These are phyloP conservation scores for Bruguiera sexangula DNA, from an alignment of 345 rosid species.

Conservation along the genomic window DNA sequence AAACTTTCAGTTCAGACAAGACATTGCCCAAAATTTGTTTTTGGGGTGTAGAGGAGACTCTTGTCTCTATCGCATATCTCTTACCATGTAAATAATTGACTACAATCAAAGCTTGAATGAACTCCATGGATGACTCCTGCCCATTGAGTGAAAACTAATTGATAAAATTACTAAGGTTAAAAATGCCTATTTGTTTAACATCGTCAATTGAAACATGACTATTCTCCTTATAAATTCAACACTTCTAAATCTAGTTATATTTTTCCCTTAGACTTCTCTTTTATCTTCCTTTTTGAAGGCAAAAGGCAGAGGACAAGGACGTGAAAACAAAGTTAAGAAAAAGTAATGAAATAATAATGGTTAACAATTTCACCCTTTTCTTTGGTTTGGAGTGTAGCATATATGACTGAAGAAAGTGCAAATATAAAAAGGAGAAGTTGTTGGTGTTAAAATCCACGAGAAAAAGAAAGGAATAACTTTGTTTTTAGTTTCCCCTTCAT, in stretches of 20 bases:
- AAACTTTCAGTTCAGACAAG: too few relatives aligned
- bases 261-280: not conserved
- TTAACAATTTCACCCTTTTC: slow-evolving; percentile 4
- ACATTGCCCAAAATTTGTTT: too few relatives aligned
- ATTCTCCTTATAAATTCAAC: not conserved
- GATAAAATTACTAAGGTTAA: not conserved
- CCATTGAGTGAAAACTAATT: too few relatives aligned
- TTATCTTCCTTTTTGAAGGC: slow-evolving; percentile 21
- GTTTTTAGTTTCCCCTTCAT: slow-evolving; percentile 25
- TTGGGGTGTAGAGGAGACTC: too few relatives aligned
- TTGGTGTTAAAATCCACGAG: slow-evolving; percentile 26
- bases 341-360: slow-evolving; percentile 12
- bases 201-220: not conserved
- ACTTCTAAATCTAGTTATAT: not conserved
- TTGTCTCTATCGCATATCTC: too few relatives aligned
- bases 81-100: too few relatives aligned
- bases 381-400: slow-evolving; percentile 17
- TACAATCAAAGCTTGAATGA: too few relatives aligned
- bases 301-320: slow-evolving; percentile 22
- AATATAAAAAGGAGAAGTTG: slow-evolving; percentile 12
- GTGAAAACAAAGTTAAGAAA: slow-evolving; percentile 5
- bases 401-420: slow-evolving; percentile 29
- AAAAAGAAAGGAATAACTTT: slow-evolving; percentile 33
- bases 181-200: not conserved
- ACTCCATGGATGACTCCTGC: too few relatives aligned